Conservation (phyloP, 306 rosid genomes). For the Trifolium dubium region DNA sequence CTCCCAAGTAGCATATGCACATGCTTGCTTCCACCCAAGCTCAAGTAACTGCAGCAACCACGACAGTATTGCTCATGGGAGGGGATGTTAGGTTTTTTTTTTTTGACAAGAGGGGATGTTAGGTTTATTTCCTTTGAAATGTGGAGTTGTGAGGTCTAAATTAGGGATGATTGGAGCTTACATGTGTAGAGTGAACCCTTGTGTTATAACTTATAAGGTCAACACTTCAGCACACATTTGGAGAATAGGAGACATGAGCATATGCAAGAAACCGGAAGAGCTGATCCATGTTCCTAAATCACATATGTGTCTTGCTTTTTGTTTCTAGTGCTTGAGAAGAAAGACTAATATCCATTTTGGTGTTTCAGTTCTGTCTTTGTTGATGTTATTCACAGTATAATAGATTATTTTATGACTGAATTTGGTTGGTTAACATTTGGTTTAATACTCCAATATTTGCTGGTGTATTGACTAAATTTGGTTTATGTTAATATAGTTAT, state of each 20-base stretch:
- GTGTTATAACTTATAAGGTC: neutral
- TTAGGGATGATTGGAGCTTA: neutral
- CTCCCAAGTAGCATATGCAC: slow-evolving; percentile 1
- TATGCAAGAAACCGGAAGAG: neutral
- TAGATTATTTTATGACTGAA: neutral
- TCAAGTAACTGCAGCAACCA: neutral
- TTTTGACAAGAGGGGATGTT: neutral
- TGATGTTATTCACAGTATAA: neutral
- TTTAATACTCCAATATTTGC: slow-evolving; percentile 3
- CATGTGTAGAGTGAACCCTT: neutral
- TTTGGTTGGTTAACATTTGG: neutral
- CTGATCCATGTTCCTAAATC: neutral
- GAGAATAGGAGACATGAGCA: neutral
- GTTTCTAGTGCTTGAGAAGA: neutral
- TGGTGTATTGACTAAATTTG: neutral
- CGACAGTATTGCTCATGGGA: neutral
- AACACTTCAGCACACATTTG: neutral
- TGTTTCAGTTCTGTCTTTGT: neutral
- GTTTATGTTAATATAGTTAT: neutral
- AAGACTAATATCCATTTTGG: neutral
- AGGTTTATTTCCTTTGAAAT: neutral
- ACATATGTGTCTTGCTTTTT: neutral
- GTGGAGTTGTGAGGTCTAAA: neutral
- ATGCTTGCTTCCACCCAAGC: neutral
- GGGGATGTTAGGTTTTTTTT: neutral